phyloP scores from a whole-genome alignment of 306 rosid genomes.

The Carpinus fangiana region DNA sequence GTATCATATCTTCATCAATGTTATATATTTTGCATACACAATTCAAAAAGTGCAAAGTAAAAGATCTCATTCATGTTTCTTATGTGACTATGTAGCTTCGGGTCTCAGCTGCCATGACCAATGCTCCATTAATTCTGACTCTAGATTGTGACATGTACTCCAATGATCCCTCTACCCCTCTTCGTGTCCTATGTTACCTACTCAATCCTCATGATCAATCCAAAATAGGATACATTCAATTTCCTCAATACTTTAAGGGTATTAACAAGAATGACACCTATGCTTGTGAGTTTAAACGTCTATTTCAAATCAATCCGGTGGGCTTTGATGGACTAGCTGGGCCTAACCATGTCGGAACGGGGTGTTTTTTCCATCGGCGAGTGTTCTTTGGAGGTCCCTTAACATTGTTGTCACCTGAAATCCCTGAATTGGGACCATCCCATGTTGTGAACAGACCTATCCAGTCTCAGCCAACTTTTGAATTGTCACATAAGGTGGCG shows the following conservation, averaged over 20 bases:
- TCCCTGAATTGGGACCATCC: conserved; percentile 23
- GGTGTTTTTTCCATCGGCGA: conserved; percentile 39
- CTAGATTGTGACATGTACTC: conserved; percentile 47
- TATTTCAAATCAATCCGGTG: conserved; percentile 1
- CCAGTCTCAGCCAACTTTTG: conserved; percentile 7
- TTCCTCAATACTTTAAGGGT: conserved; percentile 39
- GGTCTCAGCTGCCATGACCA: conserved; percentile 45
- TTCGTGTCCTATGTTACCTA: conserved; percentile 35
- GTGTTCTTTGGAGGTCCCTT: conserved; percentile 44
- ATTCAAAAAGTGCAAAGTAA: too few relatives aligned
- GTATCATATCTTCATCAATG: too few relatives aligned
- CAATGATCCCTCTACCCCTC: conserved; percentile 40
- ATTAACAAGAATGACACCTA: conserved; percentile 36
- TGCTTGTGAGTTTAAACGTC: background rate
- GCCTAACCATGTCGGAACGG: conserved; percentile 31
- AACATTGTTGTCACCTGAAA: conserved; percentile 7
- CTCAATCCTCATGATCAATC: conserved; percentile 12
- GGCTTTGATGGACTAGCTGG: conserved; percentile 45
- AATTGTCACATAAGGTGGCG: conserved; percentile 31
- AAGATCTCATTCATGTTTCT: background rate
- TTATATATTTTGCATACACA: too few relatives aligned
- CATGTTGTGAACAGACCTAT: conserved; percentile 29
- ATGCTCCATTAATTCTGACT: conserved; percentile 43
- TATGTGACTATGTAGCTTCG: conserved; percentile 32
- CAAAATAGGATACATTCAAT: conserved; percentile 30